Percentiles rank a stretch among this genome's conserved stretches.
Conservation (phyloP, 805 yeast genomes). For the Pichia californica region DNA sequence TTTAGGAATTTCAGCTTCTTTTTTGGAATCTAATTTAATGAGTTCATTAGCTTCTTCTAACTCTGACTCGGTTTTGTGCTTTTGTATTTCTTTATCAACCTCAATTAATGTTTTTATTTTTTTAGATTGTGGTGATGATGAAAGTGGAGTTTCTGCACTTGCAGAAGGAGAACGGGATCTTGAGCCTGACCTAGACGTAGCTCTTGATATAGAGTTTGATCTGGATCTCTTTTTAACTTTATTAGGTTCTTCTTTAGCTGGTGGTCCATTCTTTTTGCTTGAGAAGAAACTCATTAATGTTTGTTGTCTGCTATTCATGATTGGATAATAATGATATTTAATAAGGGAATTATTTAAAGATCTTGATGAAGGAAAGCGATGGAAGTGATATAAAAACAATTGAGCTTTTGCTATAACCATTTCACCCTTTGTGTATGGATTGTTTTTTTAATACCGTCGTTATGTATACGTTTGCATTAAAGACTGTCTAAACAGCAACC, state of each 20-base stretch:
- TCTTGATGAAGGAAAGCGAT: too few species aligned
- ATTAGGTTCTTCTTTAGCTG: not conserved
- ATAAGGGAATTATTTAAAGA: too few species aligned
- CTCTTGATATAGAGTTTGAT: not conserved
- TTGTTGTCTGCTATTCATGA: conserved; percentile 5
- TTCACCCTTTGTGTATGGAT: too few species aligned
- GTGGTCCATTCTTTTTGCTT: conserved; percentile 3
- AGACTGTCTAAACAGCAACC: too few species aligned
- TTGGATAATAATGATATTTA: too few species aligned
- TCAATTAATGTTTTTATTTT: conserved; percentile 1
- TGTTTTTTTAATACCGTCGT: too few species aligned
- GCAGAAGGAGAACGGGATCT: not conserved
- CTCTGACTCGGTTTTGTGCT: conserved; percentile 16
- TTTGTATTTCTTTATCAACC: conserved; percentile 12
- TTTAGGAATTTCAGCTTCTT: not conserved
- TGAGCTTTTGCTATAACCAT: too few species aligned
- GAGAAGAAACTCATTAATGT: conserved; percentile 14
- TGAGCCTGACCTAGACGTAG: conserved; percentile 1
- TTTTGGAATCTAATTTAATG: conserved; percentile 7
- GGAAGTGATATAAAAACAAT: too few species aligned
- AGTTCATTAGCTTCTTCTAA: conserved; percentile 21
- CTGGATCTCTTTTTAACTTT: not conserved
- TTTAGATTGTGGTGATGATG: conserved; percentile 1
- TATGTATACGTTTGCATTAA: too few species aligned
- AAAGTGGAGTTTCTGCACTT: not conserved